Conservation (phyloP, 1,139 yeast species). For the Hyphopichia fennica region DNA sequence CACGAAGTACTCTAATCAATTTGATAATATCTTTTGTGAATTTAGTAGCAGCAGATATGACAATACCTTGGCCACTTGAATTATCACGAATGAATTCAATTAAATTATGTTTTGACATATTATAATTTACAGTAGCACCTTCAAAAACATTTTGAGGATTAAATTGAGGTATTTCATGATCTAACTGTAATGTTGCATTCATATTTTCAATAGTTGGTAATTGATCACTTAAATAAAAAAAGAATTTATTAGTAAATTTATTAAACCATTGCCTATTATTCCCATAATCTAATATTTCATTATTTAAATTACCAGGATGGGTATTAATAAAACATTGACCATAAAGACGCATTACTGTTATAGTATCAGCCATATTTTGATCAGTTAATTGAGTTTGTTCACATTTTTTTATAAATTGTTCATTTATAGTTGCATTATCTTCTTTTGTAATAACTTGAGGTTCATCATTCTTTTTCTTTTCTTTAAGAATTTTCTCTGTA, state of each 20-base stretch:
- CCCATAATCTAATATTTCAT: slow-evolving; percentile 5
- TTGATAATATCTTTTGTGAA: slow-evolving; percentile 35
- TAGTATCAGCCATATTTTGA: slow-evolving; percentile 38
- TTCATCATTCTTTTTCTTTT: slow-evolving; percentile 7
- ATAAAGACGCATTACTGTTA: slow-evolving; percentile 31
- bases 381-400: slow-evolving; percentile 18
- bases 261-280: slow-evolving; percentile 12
- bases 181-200: slow-evolving; percentile 7
- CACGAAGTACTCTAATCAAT: slow-evolving; percentile 38
- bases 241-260: slow-evolving; percentile 22
- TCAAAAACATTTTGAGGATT: slow-evolving; percentile 8
- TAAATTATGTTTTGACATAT: slow-evolving; percentile 13
- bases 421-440: slow-evolving; percentile 21
- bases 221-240: slow-evolving; percentile 27
- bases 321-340: slow-evolving; percentile 35
- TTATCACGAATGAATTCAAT: slow-evolving; percentile 21
- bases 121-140: slow-evolving; percentile 7
- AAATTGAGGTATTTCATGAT: slow-evolving; percentile 9
- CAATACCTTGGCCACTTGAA: slow-evolving; percentile 40
- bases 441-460: slow-evolving; percentile 12
- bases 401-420: slow-evolving; percentile 15
- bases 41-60: slow-evolving; percentile 34
- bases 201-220: slow-evolving; percentile 24
- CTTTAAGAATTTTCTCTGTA: slow-evolving; percentile 8
- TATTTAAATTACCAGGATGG: slow-evolving; percentile 2